Base-by-base conservation (phyloP, 768 basidiomycete species). In the Boletus barrowsii region DNA sequence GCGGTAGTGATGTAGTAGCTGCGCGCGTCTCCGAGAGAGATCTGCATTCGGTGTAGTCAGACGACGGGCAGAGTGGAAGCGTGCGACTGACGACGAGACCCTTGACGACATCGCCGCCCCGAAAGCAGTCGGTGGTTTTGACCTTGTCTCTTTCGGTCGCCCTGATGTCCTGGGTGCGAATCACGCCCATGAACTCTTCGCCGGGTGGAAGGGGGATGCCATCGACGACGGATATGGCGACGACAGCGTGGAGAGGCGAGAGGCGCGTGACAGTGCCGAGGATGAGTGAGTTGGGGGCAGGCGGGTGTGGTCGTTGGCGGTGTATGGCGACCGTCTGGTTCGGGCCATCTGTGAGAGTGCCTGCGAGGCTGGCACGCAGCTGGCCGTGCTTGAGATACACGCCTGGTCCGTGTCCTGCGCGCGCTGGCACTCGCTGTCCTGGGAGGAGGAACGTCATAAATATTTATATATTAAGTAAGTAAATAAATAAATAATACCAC, bases 1-100 rank as follows among this genome's bases (percentile, higher is more conserved):
- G 90, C 93, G 4, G 93, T 96, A 0, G 93, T 91, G 29, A 96
- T 79, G 74, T 92, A 95, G 72, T 96, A 96, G 62, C 88, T 92
- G 42, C 91, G 83, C 24, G 93, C 86, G 71, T 96, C 93, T 10
- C 93, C 94, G 24, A 97, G 77, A 17, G 93, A 95, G 46, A 95
- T 90, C 93, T 95, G 55, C 7, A 22, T 45, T 8, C 37, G 39
- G 26, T 7, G 14, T 39, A n/a, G 39, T 58, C 43, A 52, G 65
- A 54, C 37, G 43, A 33, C 37, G 29, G 30, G 56, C 32, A 20
- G 42, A 5, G 26, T 0, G 18, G 22, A 17, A 6, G 9, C 10
- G 24, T n/a, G 36, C 18, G 22, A 77, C 87, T 68, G 68, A 94
- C 93, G 63, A 96, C 92, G 37, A 88, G 67, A 14, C 90, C 92